A percentile compares a stretch with the other conserved stretches of the same genome.
phyloP scores from a whole-genome alignment of 1,284 basidiomycete genomes.

The Apiotrichum veenhuisii region DNA sequence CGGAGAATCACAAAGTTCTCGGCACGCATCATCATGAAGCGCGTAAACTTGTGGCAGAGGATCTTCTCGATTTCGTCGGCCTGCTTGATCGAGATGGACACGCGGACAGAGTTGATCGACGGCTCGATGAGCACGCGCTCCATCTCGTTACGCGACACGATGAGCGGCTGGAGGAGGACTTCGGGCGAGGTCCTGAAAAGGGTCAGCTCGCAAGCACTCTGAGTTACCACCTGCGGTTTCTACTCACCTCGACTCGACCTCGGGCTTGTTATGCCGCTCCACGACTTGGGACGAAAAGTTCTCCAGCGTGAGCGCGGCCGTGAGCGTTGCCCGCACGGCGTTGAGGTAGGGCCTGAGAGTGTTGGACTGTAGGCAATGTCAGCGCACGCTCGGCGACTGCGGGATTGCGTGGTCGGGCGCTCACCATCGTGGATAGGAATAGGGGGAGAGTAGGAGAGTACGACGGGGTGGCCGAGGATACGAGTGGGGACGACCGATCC shows the following conservation, averaged over 20 bases:
- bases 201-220: no score
- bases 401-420: no score
- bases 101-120: constrained; percentile 90
- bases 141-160: constrained; percentile 93
- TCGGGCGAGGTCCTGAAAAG: constrained; percentile 75
- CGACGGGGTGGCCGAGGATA: no score
- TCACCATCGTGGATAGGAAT: constrained; percentile 6
- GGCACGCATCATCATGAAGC: constrained; percentile 98
- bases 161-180: constrained; percentile 85
- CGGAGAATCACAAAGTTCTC: constrained; percentile 95
- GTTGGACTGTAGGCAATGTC: constrained; percentile 53
- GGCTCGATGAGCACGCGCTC: constrained; percentile 96
- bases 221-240: background rate
- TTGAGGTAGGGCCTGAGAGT: constrained; percentile 89
- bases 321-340: constrained; percentile 90
- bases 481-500: background rate
- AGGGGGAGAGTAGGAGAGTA: background rate
- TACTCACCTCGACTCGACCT: constrained; percentile 79
- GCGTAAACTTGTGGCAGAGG: constrained; percentile 96
- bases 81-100: constrained; percentile 98
- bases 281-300: constrained; percentile 98
- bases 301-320: constrained; percentile 93
- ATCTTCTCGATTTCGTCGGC: constrained; percentile 98
- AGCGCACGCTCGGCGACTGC: background rate
- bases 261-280: constrained; percentile 93